phyloP scores from a whole-genome alignment of 768 basidiomycete genomes.

The Mycena rebaudengoi region DNA sequence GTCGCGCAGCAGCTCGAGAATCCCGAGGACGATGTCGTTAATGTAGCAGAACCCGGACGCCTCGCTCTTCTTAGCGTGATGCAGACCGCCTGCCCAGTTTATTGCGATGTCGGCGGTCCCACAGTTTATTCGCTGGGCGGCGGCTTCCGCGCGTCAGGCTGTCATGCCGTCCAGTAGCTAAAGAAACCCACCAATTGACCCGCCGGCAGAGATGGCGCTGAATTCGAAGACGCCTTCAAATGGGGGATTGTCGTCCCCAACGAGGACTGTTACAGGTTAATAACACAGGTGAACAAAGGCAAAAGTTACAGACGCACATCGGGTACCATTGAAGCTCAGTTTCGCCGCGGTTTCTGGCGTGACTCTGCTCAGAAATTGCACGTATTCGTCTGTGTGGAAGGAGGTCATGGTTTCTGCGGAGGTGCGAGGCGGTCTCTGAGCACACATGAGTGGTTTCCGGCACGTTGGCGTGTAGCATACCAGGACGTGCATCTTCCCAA shows the following conservation, averaged over 20 bases:
- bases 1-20: conserved; percentile 89
- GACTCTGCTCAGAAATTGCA: conserved; percentile 89
- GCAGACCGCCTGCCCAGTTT: conserved; percentile 98
- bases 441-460: neutral
- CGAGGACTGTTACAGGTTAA: conserved; percentile 49
- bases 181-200: conserved; percentile 80
- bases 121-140: conserved; percentile 79
- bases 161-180: conserved; percentile 5
- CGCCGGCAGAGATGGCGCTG: conserved; percentile 95
- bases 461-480: conserved; percentile 53
- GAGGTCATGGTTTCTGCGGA: conserved; percentile 83
- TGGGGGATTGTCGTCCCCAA: conserved; percentile 95
- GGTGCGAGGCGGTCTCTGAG: conserved; percentile 74
- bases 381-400: conserved; percentile 98
- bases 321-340: conserved; percentile 81
- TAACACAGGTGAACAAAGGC: neutral
- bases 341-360: conserved; percentile 92
- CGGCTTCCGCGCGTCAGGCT: too few relatives aligned
- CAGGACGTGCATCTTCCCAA: conserved; percentile 93
- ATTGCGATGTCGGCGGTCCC: conserved; percentile 93
- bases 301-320: conserved; percentile 65
- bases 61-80: conserved; percentile 99
- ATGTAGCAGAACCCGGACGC: conserved; percentile 99
- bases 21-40: conserved; percentile 96
- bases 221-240: conserved; percentile 98